Percentiles rank a stretch among this genome's conserved stretches.
These are phyloP conservation scores for Neofusicoccum parvum DNA, from an alignment of 2,329 filamentous ascomycete genomes.

Conservation along the genomic window DNA sequence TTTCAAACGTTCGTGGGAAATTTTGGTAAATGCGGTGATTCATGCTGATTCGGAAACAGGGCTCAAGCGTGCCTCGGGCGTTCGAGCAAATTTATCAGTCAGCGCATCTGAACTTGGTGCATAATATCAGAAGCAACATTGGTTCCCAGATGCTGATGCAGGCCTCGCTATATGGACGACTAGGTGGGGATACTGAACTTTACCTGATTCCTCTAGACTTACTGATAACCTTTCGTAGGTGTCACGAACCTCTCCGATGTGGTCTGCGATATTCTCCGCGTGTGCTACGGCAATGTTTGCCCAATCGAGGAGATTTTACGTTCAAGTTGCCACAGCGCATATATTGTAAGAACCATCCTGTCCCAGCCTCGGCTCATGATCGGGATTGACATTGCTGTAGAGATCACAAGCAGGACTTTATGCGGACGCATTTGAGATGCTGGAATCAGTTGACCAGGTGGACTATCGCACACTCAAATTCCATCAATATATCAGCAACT, in stretches of 20 bases:
- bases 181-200: conserved; percentile 55
- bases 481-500: conserved; percentile 72
- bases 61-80: conserved; percentile 60
- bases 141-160: conserved; percentile 74
- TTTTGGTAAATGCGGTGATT: neutral
- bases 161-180: conserved; percentile 72
- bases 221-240: conserved; percentile 37
- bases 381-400: conserved; percentile 28
- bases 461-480: conserved; percentile 73
- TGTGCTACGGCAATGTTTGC: conserved; percentile 66
- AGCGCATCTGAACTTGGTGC: conserved; percentile 78
- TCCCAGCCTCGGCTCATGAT: too few species aligned
- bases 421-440: conserved; percentile 63
- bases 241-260: conserved; percentile 59
- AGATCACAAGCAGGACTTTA: conserved; percentile 70
- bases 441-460: conserved; percentile 61
- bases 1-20: conserved; percentile 68
- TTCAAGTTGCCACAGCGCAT: conserved; percentile 70
- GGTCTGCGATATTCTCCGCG: conserved; percentile 72
- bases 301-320: conserved; percentile 79
- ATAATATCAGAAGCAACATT: conserved; percentile 71
- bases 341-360: conserved; percentile 50
- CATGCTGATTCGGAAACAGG: conserved; percentile 40
- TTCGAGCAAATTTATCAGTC: conserved; percentile 81
- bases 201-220: neutral